These are phyloP conservation scores for Verticillium nonalfalfae DNA, from an alignment of 2,329 filamentous ascomycete genomes.

Conservation along the genomic window DNA sequence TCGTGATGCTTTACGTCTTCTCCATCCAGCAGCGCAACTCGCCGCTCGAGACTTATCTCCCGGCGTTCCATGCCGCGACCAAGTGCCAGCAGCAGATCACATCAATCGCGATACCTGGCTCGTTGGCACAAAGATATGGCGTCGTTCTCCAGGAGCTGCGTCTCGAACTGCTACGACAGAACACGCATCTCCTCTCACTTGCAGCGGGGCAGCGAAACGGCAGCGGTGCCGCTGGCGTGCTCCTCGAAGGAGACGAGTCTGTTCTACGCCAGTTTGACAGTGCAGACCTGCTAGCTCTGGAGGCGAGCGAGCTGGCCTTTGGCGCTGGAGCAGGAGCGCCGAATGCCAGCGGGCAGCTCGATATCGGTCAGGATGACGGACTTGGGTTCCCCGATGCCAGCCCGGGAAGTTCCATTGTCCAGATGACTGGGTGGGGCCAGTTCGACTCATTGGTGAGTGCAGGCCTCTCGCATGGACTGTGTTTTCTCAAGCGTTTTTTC, in stretches of 20 bases:
- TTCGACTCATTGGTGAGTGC: constrained; percentile 16
- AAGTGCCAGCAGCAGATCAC: constrained; percentile 31
- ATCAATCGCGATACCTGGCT: constrained; percentile 25
- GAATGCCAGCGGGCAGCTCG: background rate
- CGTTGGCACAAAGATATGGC: constrained; percentile 31
- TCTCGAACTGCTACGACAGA: constrained; percentile 17
- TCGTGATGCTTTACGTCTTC: constrained; percentile 36
- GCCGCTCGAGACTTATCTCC: constrained; percentile 16
- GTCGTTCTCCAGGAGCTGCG: constrained; percentile 30
- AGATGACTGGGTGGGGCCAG: constrained; percentile 17
- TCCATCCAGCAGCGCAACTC: constrained; percentile 28
- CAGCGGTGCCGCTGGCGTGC: background rate
- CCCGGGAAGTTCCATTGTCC: constrained; percentile 8
- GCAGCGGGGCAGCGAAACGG: background rate
- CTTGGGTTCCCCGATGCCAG: constrained; percentile 3
- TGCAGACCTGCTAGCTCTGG: background rate
- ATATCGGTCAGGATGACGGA: background rate
- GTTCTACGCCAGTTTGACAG: background rate
- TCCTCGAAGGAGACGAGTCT: background rate
- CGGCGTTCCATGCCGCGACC: constrained; percentile 26
- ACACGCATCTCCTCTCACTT: constrained; percentile 9
- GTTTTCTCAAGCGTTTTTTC: background rate
- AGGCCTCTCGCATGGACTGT: background rate
- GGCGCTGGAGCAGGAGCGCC: background rate
- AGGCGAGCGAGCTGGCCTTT: background rate